These are phyloP conservation scores for Teunomyces stri DNA, from an alignment of 805 yeast species.

Conservation along the genomic window DNA sequence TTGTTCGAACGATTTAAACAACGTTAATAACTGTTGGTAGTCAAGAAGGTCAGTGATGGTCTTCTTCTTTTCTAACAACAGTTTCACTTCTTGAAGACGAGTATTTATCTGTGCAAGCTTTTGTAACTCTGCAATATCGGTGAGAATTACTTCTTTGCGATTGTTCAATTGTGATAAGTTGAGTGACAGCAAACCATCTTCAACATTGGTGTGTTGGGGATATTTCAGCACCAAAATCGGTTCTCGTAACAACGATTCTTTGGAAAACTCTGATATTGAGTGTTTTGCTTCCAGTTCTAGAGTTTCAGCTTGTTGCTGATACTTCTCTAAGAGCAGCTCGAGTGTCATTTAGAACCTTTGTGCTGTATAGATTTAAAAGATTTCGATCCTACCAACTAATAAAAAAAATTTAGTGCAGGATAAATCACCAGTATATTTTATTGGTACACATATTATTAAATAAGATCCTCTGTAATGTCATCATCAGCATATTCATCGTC, in stretches of 20 bases:
- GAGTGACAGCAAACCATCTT: conserved; percentile 5
- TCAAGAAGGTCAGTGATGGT: conserved; percentile 11
- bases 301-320: background rate
- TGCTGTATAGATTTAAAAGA: background rate
- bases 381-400: background rate
- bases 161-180: conserved; percentile 8
- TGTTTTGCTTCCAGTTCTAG: background rate
- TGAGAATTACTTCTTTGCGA: conserved; percentile 4
- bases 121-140: conserved; percentile 5
- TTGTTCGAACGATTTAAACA: conserved; percentile 6
- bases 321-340: conserved; percentile 1
- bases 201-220: background rate
- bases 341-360: conserved; percentile 2
- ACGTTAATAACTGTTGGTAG: conserved; percentile 11
- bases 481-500: conserved; percentile 47
- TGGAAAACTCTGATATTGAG: background rate
- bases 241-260: background rate
- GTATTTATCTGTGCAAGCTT: background rate
- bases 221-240: background rate
- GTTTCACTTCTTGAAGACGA: conserved; percentile 4
- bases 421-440: background rate
- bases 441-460: conserved; percentile 14
- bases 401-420: background rate
- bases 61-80: conserved; percentile 8
- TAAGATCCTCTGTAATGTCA: conserved; percentile 40